Percentiles rank a stretch among this genome's conserved stretches.
phyloP scores from a whole-genome alignment of 2,329 filamentous ascomycete genomes.

The Trichoderma arundinaceum region DNA sequence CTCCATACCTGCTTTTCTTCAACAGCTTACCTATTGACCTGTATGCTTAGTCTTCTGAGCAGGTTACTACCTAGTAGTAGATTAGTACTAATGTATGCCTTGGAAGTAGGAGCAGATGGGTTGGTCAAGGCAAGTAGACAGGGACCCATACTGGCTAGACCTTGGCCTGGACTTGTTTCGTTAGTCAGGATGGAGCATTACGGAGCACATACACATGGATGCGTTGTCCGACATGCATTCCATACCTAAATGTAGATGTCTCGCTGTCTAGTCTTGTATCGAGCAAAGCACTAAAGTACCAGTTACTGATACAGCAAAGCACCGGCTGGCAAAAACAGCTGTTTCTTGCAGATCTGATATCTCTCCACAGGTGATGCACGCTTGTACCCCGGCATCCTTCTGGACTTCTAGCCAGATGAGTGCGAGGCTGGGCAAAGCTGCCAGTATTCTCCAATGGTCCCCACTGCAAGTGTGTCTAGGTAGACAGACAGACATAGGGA shows the following conservation, averaged over 20 bases:
- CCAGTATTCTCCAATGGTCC: neutral
- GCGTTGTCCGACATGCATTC: constrained; percentile 25
- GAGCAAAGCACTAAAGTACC: neutral
- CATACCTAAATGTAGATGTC: neutral
- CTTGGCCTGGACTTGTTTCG: neutral
- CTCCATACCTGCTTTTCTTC: neutral
- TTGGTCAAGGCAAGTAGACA: neutral
- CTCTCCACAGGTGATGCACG: neutral
- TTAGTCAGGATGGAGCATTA: constrained; percentile 10
- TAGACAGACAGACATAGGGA: no score
- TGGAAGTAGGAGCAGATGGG: neutral
- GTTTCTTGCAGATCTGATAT: constrained; percentile 22
- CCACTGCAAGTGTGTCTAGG: no score
- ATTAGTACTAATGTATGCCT: neutral
- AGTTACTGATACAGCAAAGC: neutral
- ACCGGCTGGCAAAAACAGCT: neutral
- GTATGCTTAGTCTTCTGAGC: neutral
- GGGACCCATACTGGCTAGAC: neutral
- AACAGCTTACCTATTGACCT: neutral
- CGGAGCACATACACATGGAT: constrained; percentile 24
- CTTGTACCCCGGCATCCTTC: neutral
- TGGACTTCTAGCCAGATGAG: neutral
- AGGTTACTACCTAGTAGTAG: neutral
- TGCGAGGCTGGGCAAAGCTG: neutral
- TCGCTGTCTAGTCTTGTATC: neutral